phyloP scores from a whole-genome alignment of 1,139 yeast genomes.

The Protomyces inundatus region DNA sequence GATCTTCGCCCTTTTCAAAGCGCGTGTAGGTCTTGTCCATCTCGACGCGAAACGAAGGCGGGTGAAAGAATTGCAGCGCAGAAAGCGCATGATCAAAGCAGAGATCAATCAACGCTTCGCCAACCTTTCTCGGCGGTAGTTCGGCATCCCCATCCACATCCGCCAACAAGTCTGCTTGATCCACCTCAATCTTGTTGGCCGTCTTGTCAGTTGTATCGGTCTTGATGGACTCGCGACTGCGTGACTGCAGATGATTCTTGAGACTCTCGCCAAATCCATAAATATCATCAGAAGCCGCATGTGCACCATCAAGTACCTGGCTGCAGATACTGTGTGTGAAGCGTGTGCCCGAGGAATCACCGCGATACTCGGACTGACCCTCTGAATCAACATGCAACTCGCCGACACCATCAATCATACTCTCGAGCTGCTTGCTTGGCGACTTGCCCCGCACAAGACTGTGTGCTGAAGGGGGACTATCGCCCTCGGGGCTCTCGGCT shows the following conservation, averaged over 20 bases:
- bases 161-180: conserved; percentile 25
- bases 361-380: conserved; percentile 34
- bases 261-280: conserved; percentile 30
- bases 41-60: conserved; percentile 66
- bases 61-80: conserved; percentile 73
- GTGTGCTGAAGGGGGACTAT: neutral
- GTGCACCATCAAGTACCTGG: conserved; percentile 28
- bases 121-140: conserved; percentile 69
- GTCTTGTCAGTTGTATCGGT: neutral
- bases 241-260: neutral
- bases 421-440: conserved; percentile 30
- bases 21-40: conserved; percentile 57
- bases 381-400: conserved; percentile 33
- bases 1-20: conserved; percentile 63
- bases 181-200: conserved; percentile 12
- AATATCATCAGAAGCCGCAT: conserved; percentile 4
- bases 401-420: conserved; percentile 34
- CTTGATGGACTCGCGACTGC: conserved; percentile 11
- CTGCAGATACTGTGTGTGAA: conserved; percentile 33
- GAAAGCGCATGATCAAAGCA: conserved; percentile 88
- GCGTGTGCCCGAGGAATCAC: conserved; percentile 34
- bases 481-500: neutral
- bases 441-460: conserved; percentile 7
- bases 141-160: conserved; percentile 50
- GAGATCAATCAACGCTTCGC: conserved; percentile 62